phyloP scores from a whole-genome alignment of 331 rosid species.

The Malus hybrid region DNA sequence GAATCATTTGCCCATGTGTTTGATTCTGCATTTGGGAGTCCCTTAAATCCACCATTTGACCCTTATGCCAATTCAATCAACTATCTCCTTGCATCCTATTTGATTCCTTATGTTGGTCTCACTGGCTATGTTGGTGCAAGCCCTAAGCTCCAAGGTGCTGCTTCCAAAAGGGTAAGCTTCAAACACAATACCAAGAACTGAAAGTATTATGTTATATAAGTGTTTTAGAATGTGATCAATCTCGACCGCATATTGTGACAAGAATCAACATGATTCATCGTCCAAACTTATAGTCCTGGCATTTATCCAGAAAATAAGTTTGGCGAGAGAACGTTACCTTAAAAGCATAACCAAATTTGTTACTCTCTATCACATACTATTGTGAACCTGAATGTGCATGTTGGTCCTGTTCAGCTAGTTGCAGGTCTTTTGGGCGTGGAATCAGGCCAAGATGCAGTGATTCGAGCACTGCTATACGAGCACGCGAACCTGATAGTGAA shows the following conservation, averaged over 20 bases:
- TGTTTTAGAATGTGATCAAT: background rate
- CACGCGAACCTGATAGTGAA: background rate
- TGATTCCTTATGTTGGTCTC: slow-evolving; percentile 79
- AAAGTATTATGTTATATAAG: no score
- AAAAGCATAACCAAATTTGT: background rate
- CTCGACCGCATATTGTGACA: background rate
- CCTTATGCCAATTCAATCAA: slow-evolving; percentile 58
- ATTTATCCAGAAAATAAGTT: background rate
- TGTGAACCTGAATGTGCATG: background rate
- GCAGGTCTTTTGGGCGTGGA: slow-evolving; percentile 76
- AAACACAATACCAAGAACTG: background rate
- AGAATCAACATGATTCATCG: background rate
- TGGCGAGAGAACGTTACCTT: background rate
- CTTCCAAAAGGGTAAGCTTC: slow-evolving; percentile 41
- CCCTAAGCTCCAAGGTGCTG: slow-evolving; percentile 36
- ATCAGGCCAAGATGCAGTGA: slow-evolving; percentile 71
- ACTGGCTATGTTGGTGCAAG: slow-evolving; percentile 77
- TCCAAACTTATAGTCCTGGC: background rate
- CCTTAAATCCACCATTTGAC: slow-evolving; percentile 20
- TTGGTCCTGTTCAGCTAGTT: slow-evolving; percentile 36
- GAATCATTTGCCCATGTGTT: slow-evolving; percentile 39
- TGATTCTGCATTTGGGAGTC: slow-evolving; percentile 44
- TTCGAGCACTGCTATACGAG: slow-evolving; percentile 44
- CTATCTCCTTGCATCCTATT: slow-evolving; percentile 59
- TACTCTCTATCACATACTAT: background rate